Percentiles rank a stretch among this genome's conserved stretches.
Evolutionary conservation across 2,329 filamentous ascomycete genomes (phyloP).

Genomic region (Aspergillus ruber): DNA sequence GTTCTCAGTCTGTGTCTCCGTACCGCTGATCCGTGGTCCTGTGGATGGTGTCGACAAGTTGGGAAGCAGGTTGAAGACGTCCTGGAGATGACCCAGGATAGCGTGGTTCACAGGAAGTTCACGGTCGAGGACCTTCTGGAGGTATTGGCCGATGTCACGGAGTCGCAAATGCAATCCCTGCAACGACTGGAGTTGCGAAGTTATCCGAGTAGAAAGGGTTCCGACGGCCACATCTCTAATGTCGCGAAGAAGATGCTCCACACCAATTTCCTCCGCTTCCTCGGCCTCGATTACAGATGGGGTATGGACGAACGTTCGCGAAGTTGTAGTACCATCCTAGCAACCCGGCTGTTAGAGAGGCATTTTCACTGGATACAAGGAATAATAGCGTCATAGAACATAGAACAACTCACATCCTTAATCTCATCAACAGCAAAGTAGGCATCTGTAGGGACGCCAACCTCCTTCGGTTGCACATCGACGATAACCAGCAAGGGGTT

Average conservation of each 20-base stretch:
- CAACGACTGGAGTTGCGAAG: constrained; percentile 92
- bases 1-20: constrained; percentile 56
- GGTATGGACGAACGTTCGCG: constrained; percentile 96
- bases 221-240: constrained; percentile 97
- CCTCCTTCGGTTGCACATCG: constrained; percentile 96
- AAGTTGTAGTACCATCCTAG: constrained; percentile 92
- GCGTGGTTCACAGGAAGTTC: constrained; percentile 94
- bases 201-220: constrained; percentile 92
- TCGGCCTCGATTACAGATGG: constrained; percentile 98
- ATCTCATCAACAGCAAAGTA: constrained; percentile 99
- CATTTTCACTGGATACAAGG: background rate
- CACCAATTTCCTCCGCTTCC: constrained; percentile 97
- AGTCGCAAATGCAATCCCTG: constrained; percentile 92
- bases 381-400: background rate
- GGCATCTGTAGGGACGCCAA: constrained; percentile 93
- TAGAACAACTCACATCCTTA: constrained; percentile 69
- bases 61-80: constrained; percentile 96
- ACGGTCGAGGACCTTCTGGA: constrained; percentile 90
- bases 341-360: background rate
- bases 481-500: constrained; percentile 96
- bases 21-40: constrained; percentile 51
- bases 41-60: constrained; percentile 83
- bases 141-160: constrained; percentile 89
- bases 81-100: constrained; percentile 96
- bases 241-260: constrained; percentile 94